phyloP scores from a whole-genome alignment of 164 flowering plant species.

The Chimonanthus praecox region DNA sequence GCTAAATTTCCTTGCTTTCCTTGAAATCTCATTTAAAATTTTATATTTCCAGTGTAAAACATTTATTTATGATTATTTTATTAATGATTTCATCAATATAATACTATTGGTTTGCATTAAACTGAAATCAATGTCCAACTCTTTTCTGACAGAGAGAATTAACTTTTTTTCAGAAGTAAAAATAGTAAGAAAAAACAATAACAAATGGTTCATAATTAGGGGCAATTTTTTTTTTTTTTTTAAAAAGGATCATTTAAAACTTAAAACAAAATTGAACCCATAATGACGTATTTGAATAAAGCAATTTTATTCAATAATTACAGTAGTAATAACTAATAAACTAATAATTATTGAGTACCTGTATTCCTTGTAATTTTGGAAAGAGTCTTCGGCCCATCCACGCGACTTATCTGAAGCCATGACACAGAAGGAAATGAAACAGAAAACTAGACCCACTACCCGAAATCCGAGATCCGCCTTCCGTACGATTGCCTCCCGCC shows the following conservation, averaged over 20 bases:
- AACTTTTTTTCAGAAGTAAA: not conserved
- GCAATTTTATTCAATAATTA: not conserved
- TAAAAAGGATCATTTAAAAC: not conserved
- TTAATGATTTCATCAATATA: not conserved
- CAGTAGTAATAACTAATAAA: too few relatives aligned
- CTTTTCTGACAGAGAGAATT: not conserved
- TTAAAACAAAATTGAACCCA: not conserved
- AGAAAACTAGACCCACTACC: conserved; percentile 50
- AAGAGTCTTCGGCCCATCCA: conserved; percentile 98
- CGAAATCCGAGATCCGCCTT: conserved; percentile 62
- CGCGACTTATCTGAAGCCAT: conserved; percentile 91
- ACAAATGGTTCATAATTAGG: not conserved
- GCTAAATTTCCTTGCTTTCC: too few relatives aligned
- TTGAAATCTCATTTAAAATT: too few relatives aligned
- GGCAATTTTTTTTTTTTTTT: not conserved
- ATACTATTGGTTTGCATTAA: not conserved
- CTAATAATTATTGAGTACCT: conserved; percentile 25
- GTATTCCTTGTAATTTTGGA: conserved; percentile 85
- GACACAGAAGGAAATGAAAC: conserved; percentile 80
- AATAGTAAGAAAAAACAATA: too few relatives aligned
- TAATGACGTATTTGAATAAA: not conserved
- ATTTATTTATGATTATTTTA: not conserved
- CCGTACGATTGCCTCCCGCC: conserved; percentile 30
- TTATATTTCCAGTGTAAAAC: too few relatives aligned
- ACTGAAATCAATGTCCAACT: not conserved